Evolutionary conservation across 1,284 basidiomycete species (phyloP).

Genomic region (Ganoderma sinense): DNA sequence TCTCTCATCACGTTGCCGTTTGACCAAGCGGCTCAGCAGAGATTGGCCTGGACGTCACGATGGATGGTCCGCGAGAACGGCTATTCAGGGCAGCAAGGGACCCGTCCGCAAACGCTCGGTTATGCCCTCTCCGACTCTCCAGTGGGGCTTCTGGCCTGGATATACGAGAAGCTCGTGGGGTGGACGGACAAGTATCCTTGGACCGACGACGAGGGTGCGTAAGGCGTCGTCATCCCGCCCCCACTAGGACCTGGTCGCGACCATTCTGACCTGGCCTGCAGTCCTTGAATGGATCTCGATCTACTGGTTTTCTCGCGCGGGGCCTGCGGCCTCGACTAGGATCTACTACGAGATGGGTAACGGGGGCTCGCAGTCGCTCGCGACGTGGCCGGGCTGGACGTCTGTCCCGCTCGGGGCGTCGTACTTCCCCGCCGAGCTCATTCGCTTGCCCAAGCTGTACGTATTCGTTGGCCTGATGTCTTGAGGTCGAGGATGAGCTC

Average conservation of each 20-base stretch:
- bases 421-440: constrained; percentile 54
- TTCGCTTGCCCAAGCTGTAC: constrained; percentile 47
- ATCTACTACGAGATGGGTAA: constrained; percentile 49
- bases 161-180: constrained; percentile 7
- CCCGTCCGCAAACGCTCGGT: constrained; percentile 63
- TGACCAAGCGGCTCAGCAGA: background rate
- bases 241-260: no score
- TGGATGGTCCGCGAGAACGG: constrained; percentile 42
- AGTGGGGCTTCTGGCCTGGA: constrained; percentile 53
- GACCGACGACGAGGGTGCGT: constrained; percentile 10
- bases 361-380: constrained; percentile 27
- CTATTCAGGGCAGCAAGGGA: constrained; percentile 51
- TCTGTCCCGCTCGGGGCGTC: constrained; percentile 51
- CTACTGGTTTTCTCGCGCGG: constrained; percentile 63
- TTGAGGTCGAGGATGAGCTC: constrained; percentile 47
- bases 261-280: background rate
- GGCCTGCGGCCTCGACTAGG: constrained; percentile 45
- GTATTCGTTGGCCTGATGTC: constrained; percentile 27
- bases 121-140: constrained; percentile 64
- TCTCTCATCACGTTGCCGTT: background rate
- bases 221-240: no score
- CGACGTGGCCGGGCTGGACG: constrained; percentile 43
- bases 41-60: constrained; percentile 21
- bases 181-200: background rate
- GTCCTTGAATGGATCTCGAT: constrained; percentile 47